Base-by-base conservation (phyloP, 2,329 filamentous ascomycete species). In the Rhinocladiella mackenziei region DNA sequence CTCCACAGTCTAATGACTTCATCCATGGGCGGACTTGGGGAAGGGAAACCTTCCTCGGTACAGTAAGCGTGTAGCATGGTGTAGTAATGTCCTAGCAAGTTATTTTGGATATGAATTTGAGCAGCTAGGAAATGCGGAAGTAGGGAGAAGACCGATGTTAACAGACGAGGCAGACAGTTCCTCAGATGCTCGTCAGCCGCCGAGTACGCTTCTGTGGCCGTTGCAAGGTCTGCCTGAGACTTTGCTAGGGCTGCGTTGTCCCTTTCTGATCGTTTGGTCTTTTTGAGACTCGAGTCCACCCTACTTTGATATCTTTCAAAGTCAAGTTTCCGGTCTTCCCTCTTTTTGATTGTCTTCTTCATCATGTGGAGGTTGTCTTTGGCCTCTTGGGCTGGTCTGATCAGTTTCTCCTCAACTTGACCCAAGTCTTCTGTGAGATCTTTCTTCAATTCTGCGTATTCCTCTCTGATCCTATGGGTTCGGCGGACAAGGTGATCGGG, bases 311-410 rank as follows among this genome's bases (percentile, higher is more conserved):
- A 82, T 56, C 84, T 79, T 65, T 94, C 88, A 60, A 81, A 92
- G 62, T 94, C 88, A 47, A 89, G 63, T 75, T 87, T 83, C 66
- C 81, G 86, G 58, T 89, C 85, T 60, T 92, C 86, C 34, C 88
- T 74, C 64, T 87, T 89, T 68, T 91, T 92, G 59, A 94, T 86
- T 1, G 81, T 83, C 67, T 89, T 92, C 59, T 84, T 82, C 61
- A 92, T 73, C 2, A 84, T 81, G 53, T 81, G 78, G 48, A 91
- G 73, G 41, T 70, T 77, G 39, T 83, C 78, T 57, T 80, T 83
- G 5, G 84, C 84, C 39, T 83, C 76, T 45, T 77, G 78, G 3
- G 83, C 83, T 0, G 86, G 85, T 45, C 73, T 73, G 40, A 89
- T 77, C 51, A 92, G 76, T 54, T 79, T 78, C 7, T 71, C 67